Evolutionary conservation across 2,329 filamentous ascomycete species (phyloP), one percentile per base, ranked within the genome.

Genomic region (Calonectria pseudoturangicola): DNA sequence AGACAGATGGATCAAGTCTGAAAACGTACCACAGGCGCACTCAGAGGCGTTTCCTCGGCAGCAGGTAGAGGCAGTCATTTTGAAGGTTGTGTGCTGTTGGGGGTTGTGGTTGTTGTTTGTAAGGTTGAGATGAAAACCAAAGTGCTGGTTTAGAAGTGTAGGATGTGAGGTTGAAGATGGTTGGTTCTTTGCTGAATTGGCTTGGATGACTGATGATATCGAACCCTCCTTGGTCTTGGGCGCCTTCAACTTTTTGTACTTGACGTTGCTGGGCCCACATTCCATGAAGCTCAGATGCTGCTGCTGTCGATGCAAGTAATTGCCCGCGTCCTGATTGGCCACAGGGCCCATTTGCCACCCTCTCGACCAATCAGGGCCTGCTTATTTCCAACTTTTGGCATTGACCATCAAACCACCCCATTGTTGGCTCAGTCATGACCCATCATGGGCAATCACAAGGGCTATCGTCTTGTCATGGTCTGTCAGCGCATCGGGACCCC

Each of bases 21-120:
- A 1, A 33, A 28, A 85, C 89, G 78, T 88, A 91, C 89, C 90
- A 83, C 90, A 92, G 79, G 89, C 84, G 79, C 90, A 92, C 76
- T 87, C 86, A 66, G 83, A 81, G 76, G 85, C 81, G 80, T 86
- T 87, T 82, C 89, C 88, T 83, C 87, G 87, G 84, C 89, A 91
- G 88, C 89, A 91, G 77, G 88, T 91, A 69, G 87, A 85, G 45
- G 85, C 79, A 78, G 81, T 76, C 70, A 78, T 80, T 84, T 74
- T 79, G 69, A 76, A 68, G 63, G 66, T 79, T 82, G 85, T 85
- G 77, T 27, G 67, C 50, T 75, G 33, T 66, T 36, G 9, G n/a
- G 43, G 33, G 41, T 70, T 16, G 50, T 51, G 9, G 8, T 64
- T 58, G 45, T 21, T 21, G 21, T 21, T 21, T 2, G 9, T 30